Evolutionary conservation across 208 protist genomes (phyloP).

Genomic region (Kentomonas sorsogonicus): DNA sequence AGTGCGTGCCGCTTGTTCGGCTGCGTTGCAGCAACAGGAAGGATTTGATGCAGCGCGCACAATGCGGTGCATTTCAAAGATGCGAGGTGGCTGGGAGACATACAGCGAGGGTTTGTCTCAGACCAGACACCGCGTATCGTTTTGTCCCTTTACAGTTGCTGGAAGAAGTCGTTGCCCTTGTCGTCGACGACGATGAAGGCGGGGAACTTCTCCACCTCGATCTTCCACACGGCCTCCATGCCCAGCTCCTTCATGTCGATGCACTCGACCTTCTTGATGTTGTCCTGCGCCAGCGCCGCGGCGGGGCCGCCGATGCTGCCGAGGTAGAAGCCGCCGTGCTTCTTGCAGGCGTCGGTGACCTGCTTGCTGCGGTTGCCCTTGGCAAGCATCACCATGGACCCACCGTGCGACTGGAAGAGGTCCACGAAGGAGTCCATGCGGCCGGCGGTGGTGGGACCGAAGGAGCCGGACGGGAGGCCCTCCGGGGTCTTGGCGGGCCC

Average conservation of each 20-base stretch:
- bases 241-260: conserved; percentile 88
- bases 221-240: conserved; percentile 93
- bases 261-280: conserved; percentile 92
- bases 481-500: conserved; percentile 97
- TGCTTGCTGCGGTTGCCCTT: conserved; percentile 94
- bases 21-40: no score
- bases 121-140: neutral
- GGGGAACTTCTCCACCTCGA: conserved; percentile 95
- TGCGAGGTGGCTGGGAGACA: no score
- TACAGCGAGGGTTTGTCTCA: no score
- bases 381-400: conserved; percentile 91
- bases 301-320: conserved; percentile 96
- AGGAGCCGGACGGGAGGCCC: conserved; percentile 91
- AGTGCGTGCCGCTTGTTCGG: no score
- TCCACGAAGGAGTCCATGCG: conserved; percentile 96
- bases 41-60: no score
- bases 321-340: conserved; percentile 96
- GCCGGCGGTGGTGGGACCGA: conserved; percentile 95
- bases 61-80: no score
- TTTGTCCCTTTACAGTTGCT: conserved; percentile 49
- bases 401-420: conserved; percentile 88
- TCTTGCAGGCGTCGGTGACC: conserved; percentile 93
- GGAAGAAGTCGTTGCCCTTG: conserved; percentile 97
- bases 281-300: conserved; percentile 91
- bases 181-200: conserved; percentile 97